phyloP scores from a whole-genome alignment of 2,329 filamentous ascomycete genomes.

The Aspergillus jensenii region DNA sequence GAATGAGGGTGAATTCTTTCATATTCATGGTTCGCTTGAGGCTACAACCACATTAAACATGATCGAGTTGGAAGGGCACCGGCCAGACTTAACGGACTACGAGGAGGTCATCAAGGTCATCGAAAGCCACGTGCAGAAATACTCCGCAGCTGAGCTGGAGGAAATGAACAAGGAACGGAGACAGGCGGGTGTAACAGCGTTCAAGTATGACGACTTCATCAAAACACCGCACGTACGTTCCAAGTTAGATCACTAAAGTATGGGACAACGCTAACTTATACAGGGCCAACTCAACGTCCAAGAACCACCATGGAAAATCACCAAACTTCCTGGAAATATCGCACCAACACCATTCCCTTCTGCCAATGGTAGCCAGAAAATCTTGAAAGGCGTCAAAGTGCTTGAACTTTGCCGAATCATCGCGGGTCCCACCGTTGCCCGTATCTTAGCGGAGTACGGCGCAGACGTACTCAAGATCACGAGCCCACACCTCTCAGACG shows the following conservation, averaged over 20 bases:
- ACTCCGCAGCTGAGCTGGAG: conserved; percentile 58
- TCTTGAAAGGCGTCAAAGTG: conserved; percentile 63
- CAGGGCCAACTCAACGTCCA: conserved; percentile 36
- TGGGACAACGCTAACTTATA: background rate
- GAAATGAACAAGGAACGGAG: conserved; percentile 54
- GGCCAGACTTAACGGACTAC: conserved; percentile 62
- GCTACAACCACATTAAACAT: conserved; percentile 68
- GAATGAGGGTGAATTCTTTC: conserved; percentile 66
- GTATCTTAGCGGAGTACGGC: conserved; percentile 69
- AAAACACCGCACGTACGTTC: conserved; percentile 54
- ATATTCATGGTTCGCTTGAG: conserved; percentile 73
- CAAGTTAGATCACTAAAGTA: too few relatives aligned
- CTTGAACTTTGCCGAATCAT: conserved; percentile 74
- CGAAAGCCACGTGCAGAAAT: conserved; percentile 58
- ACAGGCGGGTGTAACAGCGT: conserved; percentile 61
- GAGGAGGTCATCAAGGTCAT: conserved; percentile 60
- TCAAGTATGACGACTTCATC: conserved; percentile 61
- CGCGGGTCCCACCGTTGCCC: conserved; percentile 68
- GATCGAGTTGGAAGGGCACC: conserved; percentile 64
- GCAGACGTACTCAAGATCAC: conserved; percentile 72
- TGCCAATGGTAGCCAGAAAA: conserved; percentile 30
- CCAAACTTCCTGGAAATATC: conserved; percentile 26
- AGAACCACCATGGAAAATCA: conserved; percentile 38
- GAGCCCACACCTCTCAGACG: conserved; percentile 65
- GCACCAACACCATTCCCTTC: conserved; percentile 29